These are phyloP conservation scores for Pulveroboletus sp. DNA, from an alignment of 768 basidiomycete species.

Conservation along the genomic window DNA sequence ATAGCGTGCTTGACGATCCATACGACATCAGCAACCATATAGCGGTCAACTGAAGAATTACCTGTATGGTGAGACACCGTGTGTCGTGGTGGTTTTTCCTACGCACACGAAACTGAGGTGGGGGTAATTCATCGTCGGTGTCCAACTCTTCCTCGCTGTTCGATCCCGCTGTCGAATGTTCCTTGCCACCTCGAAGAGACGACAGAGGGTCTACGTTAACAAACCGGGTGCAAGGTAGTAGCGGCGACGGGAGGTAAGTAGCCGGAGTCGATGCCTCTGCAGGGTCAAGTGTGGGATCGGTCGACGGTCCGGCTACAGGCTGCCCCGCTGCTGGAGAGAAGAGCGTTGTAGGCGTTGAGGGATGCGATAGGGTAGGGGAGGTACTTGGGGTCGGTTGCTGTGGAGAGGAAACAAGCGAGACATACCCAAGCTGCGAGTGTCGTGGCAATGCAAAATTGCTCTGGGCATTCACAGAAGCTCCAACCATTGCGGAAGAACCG, in stretches of 20 bases:
- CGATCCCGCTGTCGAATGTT: constrained; percentile 29
- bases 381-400: constrained; percentile 30
- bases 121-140: constrained; percentile 33
- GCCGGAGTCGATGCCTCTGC: constrained; percentile 3
- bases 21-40: constrained; percentile 3
- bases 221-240: constrained; percentile 18
- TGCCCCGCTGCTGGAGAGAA: constrained; percentile 8
- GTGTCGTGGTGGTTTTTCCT: constrained; percentile 59
- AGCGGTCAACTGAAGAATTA: constrained; percentile 23
- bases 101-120: constrained; percentile 33
- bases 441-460: constrained; percentile 1
- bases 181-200: constrained; percentile 18
- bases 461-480: not conserved
- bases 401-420: constrained; percentile 3
- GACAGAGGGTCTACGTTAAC: constrained; percentile 13
- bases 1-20: constrained; percentile 54
- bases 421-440: constrained; percentile 8
- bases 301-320: constrained; percentile 11
- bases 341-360: constrained; percentile 25
- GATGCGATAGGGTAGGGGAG: constrained; percentile 27
- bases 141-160: constrained; percentile 37
- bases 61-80: constrained; percentile 64
- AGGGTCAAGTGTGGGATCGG: not conserved
- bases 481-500: constrained; percentile 2
- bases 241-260: constrained; percentile 13